These are phyloP conservation scores for Xylaria sp. DNA, from an alignment of 2,329 filamentous ascomycete genomes.

Conservation along the genomic window DNA sequence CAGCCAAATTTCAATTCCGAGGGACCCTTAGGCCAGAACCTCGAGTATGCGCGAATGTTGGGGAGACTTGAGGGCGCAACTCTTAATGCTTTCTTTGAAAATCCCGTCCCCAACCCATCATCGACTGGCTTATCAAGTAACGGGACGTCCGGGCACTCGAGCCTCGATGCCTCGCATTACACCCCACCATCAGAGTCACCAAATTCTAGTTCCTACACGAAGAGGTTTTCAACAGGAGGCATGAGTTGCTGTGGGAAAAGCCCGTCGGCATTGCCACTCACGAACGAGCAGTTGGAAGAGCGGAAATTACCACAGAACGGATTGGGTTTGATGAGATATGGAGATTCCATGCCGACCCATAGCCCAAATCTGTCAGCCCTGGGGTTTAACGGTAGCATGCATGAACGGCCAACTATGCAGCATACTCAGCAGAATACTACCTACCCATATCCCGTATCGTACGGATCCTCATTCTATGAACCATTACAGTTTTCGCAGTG, in stretches of 20 bases:
- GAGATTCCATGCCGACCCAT: conserved; percentile 29
- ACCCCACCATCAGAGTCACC: conserved; percentile 36
- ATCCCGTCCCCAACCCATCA: conserved; percentile 27
- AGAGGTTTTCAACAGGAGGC: conserved; percentile 29
- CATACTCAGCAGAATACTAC: conserved; percentile 34
- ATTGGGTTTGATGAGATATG: conserved; percentile 38
- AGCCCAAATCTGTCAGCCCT: conserved; percentile 34
- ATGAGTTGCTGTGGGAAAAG: conserved; percentile 41
- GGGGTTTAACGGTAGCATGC: conserved; percentile 23
- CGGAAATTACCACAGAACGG: conserved; percentile 33
- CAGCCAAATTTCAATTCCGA: conserved; percentile 28
- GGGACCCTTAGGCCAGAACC: conserved; percentile 12
- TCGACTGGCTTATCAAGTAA: conserved; percentile 36
- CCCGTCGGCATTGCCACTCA: conserved; percentile 9
- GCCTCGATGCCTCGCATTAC: conserved; percentile 39
- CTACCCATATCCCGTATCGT: conserved; percentile 35
- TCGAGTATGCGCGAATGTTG: conserved; percentile 29
- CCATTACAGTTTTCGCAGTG: conserved; percentile 45
- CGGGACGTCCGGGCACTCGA: conserved; percentile 38
- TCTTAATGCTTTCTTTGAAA: conserved; percentile 32
- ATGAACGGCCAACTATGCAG: conserved; percentile 28
- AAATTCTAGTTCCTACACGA: conserved; percentile 35
- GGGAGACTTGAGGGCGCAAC: conserved; percentile 29
- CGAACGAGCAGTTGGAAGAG: conserved; percentile 30
- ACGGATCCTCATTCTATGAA: conserved; percentile 36